Percentiles rank a stretch among this genome's conserved stretches.
Evolutionary conservation across 2,329 filamentous ascomycete species (phyloP).

Genomic region (Scytalidium lignicola): DNA sequence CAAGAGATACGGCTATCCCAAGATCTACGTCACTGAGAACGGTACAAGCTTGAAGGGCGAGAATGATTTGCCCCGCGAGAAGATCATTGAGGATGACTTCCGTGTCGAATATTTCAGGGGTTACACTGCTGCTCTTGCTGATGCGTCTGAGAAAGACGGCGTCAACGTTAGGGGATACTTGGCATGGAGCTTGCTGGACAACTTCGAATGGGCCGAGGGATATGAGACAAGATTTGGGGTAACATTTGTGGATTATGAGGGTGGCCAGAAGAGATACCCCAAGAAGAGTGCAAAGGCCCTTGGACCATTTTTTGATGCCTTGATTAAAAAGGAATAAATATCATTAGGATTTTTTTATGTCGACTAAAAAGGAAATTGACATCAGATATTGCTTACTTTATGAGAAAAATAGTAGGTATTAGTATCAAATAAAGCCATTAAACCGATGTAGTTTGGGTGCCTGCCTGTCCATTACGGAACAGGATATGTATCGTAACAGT

Average conservation of each 20-base stretch:
- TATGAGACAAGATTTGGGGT: conserved; percentile 84
- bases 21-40: conserved; percentile 86
- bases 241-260: conserved; percentile 75
- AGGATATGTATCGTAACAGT: no score
- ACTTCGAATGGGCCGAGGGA: conserved; percentile 60
- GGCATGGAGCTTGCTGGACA: conserved; percentile 81
- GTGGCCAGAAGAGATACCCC: conserved; percentile 71
- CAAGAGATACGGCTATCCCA: conserved; percentile 68
- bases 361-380: no score
- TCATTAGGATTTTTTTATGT: background rate
- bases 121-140: conserved; percentile 72
- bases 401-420: background rate
- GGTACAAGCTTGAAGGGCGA: conserved; percentile 81
- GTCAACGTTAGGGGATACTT: conserved; percentile 76
- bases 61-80: conserved; percentile 64
- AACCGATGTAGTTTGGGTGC: background rate
- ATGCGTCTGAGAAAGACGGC: conserved; percentile 65
- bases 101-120: conserved; percentile 71
- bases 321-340: conserved; percentile 55
- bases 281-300: conserved; percentile 80
- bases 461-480: background rate
- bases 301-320: conserved; percentile 62
- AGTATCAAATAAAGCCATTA: background rate
- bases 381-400: no score
- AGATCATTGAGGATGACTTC: conserved; percentile 78